Conservation (phyloP, 2,329 filamentous ascomycete species). For the Aspergillus flavus region DNA sequence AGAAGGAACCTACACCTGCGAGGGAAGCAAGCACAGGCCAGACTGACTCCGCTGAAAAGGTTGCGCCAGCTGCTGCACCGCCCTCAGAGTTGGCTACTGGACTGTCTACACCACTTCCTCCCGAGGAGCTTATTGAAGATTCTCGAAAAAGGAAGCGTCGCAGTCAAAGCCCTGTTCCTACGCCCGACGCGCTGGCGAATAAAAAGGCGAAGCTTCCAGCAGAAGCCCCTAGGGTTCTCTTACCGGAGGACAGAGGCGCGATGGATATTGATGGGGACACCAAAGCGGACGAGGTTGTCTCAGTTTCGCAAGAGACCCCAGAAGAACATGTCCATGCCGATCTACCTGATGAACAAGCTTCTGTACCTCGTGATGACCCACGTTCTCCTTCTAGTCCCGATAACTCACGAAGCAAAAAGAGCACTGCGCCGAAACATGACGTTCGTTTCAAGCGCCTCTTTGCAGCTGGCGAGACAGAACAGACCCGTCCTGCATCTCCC, state of each 20-base stretch:
- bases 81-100: slow-evolving; percentile 30
- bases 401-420: slow-evolving; percentile 19
- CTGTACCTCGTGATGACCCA: slow-evolving; percentile 17
- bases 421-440: slow-evolving; percentile 39
- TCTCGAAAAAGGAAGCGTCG: slow-evolving; percentile 68
- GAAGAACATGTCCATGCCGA: slow-evolving; percentile 7
- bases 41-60: slow-evolving; percentile 16
- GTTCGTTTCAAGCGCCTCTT: slow-evolving; percentile 55
- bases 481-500: slow-evolving; percentile 29
- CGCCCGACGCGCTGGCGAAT: slow-evolving; percentile 54
- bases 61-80: slow-evolving; percentile 20
- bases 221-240: slow-evolving; percentile 32
- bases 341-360: slow-evolving; percentile 23
- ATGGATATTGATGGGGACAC: slow-evolving; percentile 15
- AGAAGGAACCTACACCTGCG: slow-evolving; percentile 14
- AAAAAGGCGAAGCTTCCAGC: slow-evolving; percentile 60
- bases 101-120: slow-evolving; percentile 31
- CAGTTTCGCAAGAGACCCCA: slow-evolving; percentile 23
- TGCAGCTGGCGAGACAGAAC: slow-evolving; percentile 30
- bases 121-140: slow-evolving; percentile 52
- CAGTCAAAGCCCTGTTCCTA: slow-evolving; percentile 63
- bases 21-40: slow-evolving; percentile 26
- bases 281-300: slow-evolving; percentile 15
- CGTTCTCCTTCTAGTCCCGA: slow-evolving; percentile 11
- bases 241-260: slow-evolving; percentile 33